Base-by-base conservation (phyloP, 2,329 filamentous ascomycete species). In the Monilinia vaccinii-corymbosi region DNA sequence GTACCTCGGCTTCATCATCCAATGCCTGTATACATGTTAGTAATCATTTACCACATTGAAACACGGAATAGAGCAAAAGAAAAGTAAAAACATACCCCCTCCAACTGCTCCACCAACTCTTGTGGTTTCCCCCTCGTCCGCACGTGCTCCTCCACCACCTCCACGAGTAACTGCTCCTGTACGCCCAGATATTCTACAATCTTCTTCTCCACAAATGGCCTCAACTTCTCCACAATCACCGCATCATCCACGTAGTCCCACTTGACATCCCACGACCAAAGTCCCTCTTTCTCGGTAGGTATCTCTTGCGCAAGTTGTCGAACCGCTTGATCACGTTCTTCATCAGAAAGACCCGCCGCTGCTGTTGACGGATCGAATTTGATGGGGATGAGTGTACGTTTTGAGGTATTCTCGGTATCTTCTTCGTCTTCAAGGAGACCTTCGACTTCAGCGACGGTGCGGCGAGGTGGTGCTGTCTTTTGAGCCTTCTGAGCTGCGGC, bases 121-220 rank as follows among this genome's bases (percentile, higher is more conserved):
- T 85, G 81, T n/a, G 94, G 89, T 64, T 81, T 81, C 31, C 85
- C 86, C 67, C 87, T 85, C 68, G 85, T 86, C 65, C 87, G 83
- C 64, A 99, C 77, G 74, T 96, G 91, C 69, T 91, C 88, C 71
- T 97, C 87, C 44, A 97, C 91, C 47, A 94, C 87, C 71, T 96
- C 92, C 36, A 99, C 91, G 51, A 99, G 78, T 76, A 97, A 86
- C 75, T 97, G 90, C 73, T 99, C 94, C 75, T 97, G 91, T 61
- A 99, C 89, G 62, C 95, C 95, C 52, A 99, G 81, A 69, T 94
- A 95, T 74, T 99, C 94, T 62, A 99, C 87, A 67, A 97, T 90
- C 81, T 97, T 99, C 82, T 96, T 96, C 78, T 96, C 91, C 60
- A 97, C 90, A 76, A 97, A 99, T 34, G 93, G 92, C 70, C 89